phyloP scores from a whole-genome alignment of 2,329 filamentous ascomycete genomes.

The Rhinocladiella mackenziei region DNA sequence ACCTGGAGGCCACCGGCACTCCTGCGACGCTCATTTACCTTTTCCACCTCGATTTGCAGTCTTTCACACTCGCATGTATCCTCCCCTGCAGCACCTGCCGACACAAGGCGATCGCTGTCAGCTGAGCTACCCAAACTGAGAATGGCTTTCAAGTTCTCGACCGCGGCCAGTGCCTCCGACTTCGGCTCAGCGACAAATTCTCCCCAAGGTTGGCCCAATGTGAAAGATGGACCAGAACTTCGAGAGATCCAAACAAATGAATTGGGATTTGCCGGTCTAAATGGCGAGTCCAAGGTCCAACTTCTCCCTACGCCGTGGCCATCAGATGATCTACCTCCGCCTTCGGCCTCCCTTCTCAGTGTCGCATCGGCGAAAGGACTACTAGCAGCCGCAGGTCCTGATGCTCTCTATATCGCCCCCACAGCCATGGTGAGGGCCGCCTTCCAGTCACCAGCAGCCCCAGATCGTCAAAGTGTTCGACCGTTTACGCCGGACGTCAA shows the following conservation, averaged over 20 bases:
- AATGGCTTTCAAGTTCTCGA: constrained; percentile 64
- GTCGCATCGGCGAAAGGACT: constrained; percentile 76
- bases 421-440: constrained; percentile 75
- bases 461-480: constrained; percentile 49
- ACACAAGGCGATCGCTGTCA: constrained; percentile 38
- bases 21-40: constrained; percentile 43
- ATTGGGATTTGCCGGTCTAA: constrained; percentile 75
- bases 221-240: constrained; percentile 59
- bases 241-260: constrained; percentile 78
- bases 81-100: constrained; percentile 20
- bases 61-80: constrained; percentile 39
- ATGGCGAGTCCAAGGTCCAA: constrained; percentile 65
- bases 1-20: constrained; percentile 42
- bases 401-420: constrained; percentile 68
- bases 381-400: constrained; percentile 80
- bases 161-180: constrained; percentile 43
- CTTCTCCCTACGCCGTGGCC: constrained; percentile 76
- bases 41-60: constrained; percentile 34
- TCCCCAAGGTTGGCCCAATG: constrained; percentile 39
- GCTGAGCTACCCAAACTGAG: constrained; percentile 38
- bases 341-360: constrained; percentile 77
- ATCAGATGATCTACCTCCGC: constrained; percentile 61
- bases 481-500: constrained; percentile 69
- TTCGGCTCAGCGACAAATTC: constrained; percentile 38
- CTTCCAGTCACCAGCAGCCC: constrained; percentile 50